These are phyloP conservation scores for Vachellia collinsii DNA, from an alignment of 306 rosid species.

Conservation along the genomic window DNA sequence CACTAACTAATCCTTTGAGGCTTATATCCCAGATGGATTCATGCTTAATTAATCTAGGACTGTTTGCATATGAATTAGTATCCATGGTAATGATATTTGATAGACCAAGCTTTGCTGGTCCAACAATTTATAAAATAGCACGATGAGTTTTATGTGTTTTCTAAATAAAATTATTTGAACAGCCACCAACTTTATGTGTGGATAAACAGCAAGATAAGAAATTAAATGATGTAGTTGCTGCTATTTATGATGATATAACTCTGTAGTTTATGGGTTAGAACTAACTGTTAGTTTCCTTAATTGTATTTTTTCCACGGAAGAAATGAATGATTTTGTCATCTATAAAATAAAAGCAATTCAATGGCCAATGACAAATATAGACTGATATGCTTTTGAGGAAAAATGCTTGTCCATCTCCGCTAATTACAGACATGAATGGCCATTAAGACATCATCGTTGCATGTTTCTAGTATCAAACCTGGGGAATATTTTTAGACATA, in stretches of 20 bases:
- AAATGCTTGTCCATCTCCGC: slow-evolving; percentile 11
- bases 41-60: not conserved
- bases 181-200: not conserved
- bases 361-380: slow-evolving; percentile 20
- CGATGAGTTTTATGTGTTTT: not conserved
- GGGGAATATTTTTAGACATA: slow-evolving; percentile 11
- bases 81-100: not conserved
- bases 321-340: not conserved
- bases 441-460: not conserved
- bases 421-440: slow-evolving; percentile 6
- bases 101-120: slow-evolving; percentile 7
- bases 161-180: not conserved
- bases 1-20: not conserved
- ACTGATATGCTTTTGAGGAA: not conserved
- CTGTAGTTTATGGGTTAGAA: not conserved
- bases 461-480: slow-evolving; percentile 15
- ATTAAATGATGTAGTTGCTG: slow-evolving; percentile 8
- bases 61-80: not conserved
- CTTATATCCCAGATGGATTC: not conserved
- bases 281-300: not conserved
- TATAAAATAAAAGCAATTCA: slow-evolving; percentile 1
- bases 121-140: not conserved
- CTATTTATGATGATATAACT: slow-evolving; percentile 2
- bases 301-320: not conserved
- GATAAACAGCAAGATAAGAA: not conserved